Conservation (phyloP, 306 rosid species). For the Parietaria judaica region DNA sequence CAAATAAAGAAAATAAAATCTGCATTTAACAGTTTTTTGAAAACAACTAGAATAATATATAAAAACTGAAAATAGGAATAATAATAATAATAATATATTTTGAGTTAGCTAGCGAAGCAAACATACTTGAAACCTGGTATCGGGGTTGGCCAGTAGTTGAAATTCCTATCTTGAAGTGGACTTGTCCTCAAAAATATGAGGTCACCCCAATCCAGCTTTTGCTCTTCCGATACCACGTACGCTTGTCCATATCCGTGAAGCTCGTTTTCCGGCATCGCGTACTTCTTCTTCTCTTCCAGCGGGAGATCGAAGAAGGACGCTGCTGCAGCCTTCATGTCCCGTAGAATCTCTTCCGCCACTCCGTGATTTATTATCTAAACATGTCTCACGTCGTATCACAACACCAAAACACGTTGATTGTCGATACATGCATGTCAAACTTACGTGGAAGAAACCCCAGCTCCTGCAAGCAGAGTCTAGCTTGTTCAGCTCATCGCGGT, state of each 20-base stretch:
- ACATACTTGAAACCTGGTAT: slow-evolving; percentile 27
- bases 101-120: neutral
- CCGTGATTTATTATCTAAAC: slow-evolving; percentile 24
- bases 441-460: slow-evolving; percentile 35
- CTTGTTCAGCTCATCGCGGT: slow-evolving; percentile 17
- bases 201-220: slow-evolving; percentile 32
- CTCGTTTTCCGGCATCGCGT: slow-evolving; percentile 19
- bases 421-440: neutral
- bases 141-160: slow-evolving; percentile 22
- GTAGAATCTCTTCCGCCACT: slow-evolving; percentile 12
- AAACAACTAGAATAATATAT: too few relatives aligned
- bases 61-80: too few relatives aligned
- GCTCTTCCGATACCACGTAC: slow-evolving; percentile 20
- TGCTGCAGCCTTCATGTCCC: slow-evolving; percentile 10
- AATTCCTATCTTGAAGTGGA: slow-evolving; percentile 19
- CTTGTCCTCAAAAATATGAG: neutral
- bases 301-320: slow-evolving; percentile 18
- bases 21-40: too few relatives aligned
- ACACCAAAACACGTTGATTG: neutral
- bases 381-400: neutral
- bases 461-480: slow-evolving; percentile 22
- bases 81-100: too few relatives aligned
- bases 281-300: slow-evolving; percentile 23
- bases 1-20: too few relatives aligned
- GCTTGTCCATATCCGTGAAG: slow-evolving; percentile 24